Evolutionary conservation across 768 basidiomycete genomes (phyloP).

Genomic region (Dacryopinax spathularia): DNA sequence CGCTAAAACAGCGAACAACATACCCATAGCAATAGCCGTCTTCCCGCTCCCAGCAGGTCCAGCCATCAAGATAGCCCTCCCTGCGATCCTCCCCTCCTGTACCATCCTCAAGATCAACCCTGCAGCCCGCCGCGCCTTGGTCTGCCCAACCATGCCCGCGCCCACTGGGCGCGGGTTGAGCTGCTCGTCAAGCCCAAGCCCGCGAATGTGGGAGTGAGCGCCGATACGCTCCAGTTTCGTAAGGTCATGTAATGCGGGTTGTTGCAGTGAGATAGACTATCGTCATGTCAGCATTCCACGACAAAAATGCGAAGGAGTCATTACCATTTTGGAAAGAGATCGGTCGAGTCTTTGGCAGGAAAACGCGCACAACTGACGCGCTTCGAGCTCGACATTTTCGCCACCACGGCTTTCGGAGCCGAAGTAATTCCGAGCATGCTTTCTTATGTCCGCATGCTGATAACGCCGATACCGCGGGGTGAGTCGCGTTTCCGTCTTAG

Average conservation of each 20-base stretch:
- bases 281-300: neutral
- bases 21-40: conserved; percentile 93
- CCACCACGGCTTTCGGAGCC: neutral
- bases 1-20: conserved; percentile 17
- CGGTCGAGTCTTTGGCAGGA: too few species aligned
- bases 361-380: neutral
- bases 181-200: conserved; percentile 81
- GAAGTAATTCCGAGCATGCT: neutral
- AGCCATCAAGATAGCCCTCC: conserved; percentile 90
- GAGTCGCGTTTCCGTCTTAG: too few species aligned
- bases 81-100: conserved; percentile 88
- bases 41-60: conserved; percentile 96
- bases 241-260: conserved; percentile 61
- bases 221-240: conserved; percentile 92
- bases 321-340: too few species aligned
- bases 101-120: conserved; percentile 98
- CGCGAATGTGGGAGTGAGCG: conserved; percentile 88
- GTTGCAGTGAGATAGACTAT: neutral
- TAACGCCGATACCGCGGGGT: too few species aligned
- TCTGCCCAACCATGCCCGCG: conserved; percentile 97
- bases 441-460: too few species aligned
- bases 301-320: neutral
- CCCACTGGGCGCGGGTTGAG: conserved; percentile 78
- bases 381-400: neutral
- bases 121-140: conserved; percentile 88